Evolutionary conservation across 192 early-diverging fungal genomes (phyloP), one percentile per base, ranked within the genome.

Genomic region (Rhizophagus clarus): DNA sequence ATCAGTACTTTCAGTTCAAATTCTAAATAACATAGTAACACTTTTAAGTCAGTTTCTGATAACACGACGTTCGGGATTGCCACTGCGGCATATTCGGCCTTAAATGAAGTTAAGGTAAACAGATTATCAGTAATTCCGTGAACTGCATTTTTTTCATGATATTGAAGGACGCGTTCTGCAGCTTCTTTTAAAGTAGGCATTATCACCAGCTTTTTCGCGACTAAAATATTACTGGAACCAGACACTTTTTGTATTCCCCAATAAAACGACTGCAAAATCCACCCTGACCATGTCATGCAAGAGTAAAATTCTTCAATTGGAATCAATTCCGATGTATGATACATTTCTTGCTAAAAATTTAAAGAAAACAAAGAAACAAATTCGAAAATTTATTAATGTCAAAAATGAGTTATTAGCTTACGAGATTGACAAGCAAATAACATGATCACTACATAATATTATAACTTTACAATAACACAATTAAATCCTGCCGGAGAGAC

Each of bases 1-100:
- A 84, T 12, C 14, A 72, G 74, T 11, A 82, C n/a, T 31, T 80
- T 74, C 12, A 29, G 67, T 34, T 67, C 24, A 67, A 28, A 64
- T 26, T 81, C 47, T 24, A 86, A 69, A 73, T 82, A 86, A 29
- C 17, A 76, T 4, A 86, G 28, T 11, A 86, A 45, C 34, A 86
- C n/a, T 42, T 64, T 62, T 34, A 82, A 2, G 81, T 86, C 85
- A 2, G 14, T 40, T 32, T 86, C 80, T 61, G 83, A 77, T n/a
- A 86, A 66, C 29, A 31, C 7, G 17, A 56, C 40, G 17, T 20
- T 42, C 9, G 80, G 80, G 4, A 81, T 40, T 22, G 47, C 80
- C 12, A 37, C 24, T 17, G 60, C 1, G 17, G 73, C 72, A 32
- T 47, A 81, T n/a, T 76, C 49, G 5, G 31, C 74, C 26, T 74